phyloP scores from a whole-genome alignment of 257 asterid species.

The Jaltomata sinuosa region DNA sequence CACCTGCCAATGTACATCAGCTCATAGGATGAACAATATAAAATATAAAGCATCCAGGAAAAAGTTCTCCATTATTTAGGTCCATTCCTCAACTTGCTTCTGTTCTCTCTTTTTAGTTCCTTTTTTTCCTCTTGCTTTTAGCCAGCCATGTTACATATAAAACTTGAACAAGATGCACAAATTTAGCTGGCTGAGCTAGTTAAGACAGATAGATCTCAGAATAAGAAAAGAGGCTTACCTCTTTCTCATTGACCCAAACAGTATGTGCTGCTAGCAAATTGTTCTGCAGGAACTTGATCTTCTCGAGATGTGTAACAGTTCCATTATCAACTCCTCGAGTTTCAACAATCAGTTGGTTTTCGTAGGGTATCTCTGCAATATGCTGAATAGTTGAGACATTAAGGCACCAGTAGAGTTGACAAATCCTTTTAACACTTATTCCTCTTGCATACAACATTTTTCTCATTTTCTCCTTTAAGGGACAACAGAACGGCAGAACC shows the following conservation, averaged over 20 bases:
- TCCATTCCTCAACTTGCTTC: neutral
- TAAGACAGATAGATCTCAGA: neutral
- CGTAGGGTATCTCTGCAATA: conserved; percentile 77
- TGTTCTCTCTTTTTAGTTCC: neutral
- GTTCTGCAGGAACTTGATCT: conserved; percentile 41
- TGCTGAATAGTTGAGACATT: conserved; percentile 29
- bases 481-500: neutral
- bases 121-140: neutral
- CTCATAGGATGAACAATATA: neutral
- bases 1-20: neutral
- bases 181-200: neutral
- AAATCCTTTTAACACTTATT: neutral
- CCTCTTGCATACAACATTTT: neutral
- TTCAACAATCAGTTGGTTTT: conserved; percentile 54
- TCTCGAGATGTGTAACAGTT: conserved; percentile 62
- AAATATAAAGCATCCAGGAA: neutral
- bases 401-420: neutral
- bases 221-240: conserved; percentile 21
- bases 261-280: conserved; percentile 78
- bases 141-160: neutral
- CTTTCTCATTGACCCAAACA: conserved; percentile 66
- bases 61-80: neutral
- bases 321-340: conserved; percentile 60
- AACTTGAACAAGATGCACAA: neutral
- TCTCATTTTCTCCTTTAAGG: neutral